Evolutionary conservation across 2,329 filamentous ascomycete genomes (phyloP).

Genomic region (Cytospora paraplurivora): DNA sequence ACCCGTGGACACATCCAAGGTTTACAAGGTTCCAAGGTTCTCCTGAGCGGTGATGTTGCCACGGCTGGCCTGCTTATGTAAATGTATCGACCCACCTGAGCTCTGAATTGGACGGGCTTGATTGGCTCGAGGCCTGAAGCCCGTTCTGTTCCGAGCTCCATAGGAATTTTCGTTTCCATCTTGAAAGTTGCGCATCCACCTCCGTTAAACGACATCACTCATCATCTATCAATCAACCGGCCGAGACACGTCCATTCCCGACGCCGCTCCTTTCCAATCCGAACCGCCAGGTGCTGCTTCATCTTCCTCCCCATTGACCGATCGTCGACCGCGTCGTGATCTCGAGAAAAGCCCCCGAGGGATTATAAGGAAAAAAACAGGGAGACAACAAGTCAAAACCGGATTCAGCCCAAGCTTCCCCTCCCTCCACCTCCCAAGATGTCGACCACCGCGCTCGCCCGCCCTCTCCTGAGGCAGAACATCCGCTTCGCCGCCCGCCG

Average conservation of each 20-base stretch:
- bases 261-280: slow-evolving; percentile 17
- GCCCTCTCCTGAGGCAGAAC: slow-evolving; percentile 28
- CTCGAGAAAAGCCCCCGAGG: background rate
- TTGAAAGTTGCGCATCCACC: slow-evolving; percentile 22
- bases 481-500: slow-evolving; percentile 49
- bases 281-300: slow-evolving; percentile 16
- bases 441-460: slow-evolving; percentile 28
- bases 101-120: slow-evolving; percentile 18
- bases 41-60: background rate
- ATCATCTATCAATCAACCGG: slow-evolving; percentile 10
- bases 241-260: slow-evolving; percentile 5
- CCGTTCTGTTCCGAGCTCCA: slow-evolving; percentile 29
- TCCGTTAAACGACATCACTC: slow-evolving; percentile 14
- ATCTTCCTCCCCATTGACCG: slow-evolving; percentile 13
- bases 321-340: background rate
- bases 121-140: slow-evolving; percentile 21
- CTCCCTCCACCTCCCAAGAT: slow-evolving; percentile 7
- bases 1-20: no score
- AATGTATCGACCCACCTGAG: slow-evolving; percentile 6
- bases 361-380: background rate
- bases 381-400: background rate
- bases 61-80: slow-evolving; percentile 19
- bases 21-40: no score
- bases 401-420: background rate
- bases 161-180: slow-evolving; percentile 26